Evolutionary conservation across 2,329 filamentous ascomycete genomes (phyloP).

Genomic region (Colletotrichum godetiae): DNA sequence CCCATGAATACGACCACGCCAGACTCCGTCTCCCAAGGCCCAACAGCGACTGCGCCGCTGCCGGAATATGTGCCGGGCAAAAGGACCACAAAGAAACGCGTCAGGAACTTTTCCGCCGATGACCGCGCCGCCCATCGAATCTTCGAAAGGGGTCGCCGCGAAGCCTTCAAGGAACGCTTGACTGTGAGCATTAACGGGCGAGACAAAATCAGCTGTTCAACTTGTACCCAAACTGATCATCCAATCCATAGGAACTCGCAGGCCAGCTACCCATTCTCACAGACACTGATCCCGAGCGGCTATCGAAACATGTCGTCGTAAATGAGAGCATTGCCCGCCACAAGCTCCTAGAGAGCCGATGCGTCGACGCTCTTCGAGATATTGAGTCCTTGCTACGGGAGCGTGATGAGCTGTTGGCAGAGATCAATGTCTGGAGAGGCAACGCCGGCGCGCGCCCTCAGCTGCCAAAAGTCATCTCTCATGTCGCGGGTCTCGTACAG

Average conservation of each 20-base stretch:
- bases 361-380: slow-evolving; percentile 34
- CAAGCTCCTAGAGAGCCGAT: slow-evolving; percentile 38
- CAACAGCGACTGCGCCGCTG: slow-evolving; percentile 8
- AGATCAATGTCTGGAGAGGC: slow-evolving; percentile 42
- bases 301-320: slow-evolving; percentile 53
- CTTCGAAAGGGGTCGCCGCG: slow-evolving; percentile 54
- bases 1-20: slow-evolving; percentile 20
- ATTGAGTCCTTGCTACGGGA: slow-evolving; percentile 40
- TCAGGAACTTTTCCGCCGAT: slow-evolving; percentile 52
- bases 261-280: slow-evolving; percentile 47
- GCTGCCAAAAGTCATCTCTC: background rate
- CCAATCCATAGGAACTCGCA: slow-evolving; percentile 46
- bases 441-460: slow-evolving; percentile 17
- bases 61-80: slow-evolving; percentile 3
- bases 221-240: background rate
- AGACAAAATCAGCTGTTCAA: background rate
- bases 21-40: background rate
- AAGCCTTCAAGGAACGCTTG: slow-evolving; percentile 52
- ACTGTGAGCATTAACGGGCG: slow-evolving; percentile 40
- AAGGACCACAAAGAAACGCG: slow-evolving; percentile 44
- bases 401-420: slow-evolving; percentile 42
- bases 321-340: slow-evolving; percentile 49
- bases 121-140: slow-evolving; percentile 53
- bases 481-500: slow-evolving; percentile 15
- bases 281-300: slow-evolving; percentile 47